Conservation (phyloP, 1,284 basidiomycete genomes). For the Pulveroboletus sp. region DNA sequence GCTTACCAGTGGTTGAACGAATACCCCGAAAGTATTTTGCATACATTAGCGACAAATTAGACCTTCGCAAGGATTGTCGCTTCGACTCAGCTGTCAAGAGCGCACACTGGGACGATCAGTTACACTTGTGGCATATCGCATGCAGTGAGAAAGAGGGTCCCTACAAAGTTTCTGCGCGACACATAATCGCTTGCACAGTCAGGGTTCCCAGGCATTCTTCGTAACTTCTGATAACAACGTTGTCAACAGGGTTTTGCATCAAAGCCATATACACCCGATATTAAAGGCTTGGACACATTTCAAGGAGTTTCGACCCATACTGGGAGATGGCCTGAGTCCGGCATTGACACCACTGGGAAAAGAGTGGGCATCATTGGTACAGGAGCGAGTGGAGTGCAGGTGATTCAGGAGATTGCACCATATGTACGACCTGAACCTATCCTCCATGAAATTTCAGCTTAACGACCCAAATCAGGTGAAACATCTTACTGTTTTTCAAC, state of each 20-base stretch:
- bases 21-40: neutral
- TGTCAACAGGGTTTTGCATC: neutral
- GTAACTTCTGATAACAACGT: too few relatives aligned
- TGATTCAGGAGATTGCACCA: too few relatives aligned
- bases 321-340: too few relatives aligned
- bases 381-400: too few relatives aligned
- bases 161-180: neutral
- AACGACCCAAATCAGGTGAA: neutral
- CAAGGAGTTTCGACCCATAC: neutral
- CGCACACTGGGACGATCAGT: neutral
- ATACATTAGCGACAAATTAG: neutral
- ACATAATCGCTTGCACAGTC: neutral
- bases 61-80: neutral
- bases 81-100: neutral
- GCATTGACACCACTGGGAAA: too few relatives aligned
- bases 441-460: too few relatives aligned
- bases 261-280: neutral
- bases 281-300: neutral
- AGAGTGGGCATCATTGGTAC: too few relatives aligned
- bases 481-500: neutral
- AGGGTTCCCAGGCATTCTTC: neutral
- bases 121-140: neutral
- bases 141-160: neutral
- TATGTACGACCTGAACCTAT: too few relatives aligned
- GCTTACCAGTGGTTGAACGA: too few relatives aligned